Base-by-base conservation (phyloP, 208 protist species). In the Naegleria lovaniensis region DNA sequence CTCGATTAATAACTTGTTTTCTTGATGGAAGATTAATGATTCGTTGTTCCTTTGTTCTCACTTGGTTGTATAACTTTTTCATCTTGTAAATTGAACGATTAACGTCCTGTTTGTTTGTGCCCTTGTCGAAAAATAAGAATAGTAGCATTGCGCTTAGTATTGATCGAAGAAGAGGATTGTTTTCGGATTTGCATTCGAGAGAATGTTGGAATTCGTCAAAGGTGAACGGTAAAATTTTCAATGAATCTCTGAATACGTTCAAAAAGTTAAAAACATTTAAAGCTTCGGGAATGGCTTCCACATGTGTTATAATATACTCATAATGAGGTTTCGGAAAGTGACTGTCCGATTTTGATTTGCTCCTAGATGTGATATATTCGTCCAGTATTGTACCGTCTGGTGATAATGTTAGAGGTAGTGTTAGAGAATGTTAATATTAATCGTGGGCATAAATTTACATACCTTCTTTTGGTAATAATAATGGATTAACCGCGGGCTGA, bases 191-290 rank as follows among this genome's bases (percentile, higher is more conserved):
- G n/a, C 29, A 79, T 36, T 36, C 29, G 9, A 79, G n/a, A 36
- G 67, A 25, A 79, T 79, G 13, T 79, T 79, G 67, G 9, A 79
- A 79, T 79, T 79, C 67, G 29, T 79, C 67, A 79, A 79, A 79
- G 9, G 67, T 36, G 36, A 79, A 79, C n/a, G 67, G 67, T 36
- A 13, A 11, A 11, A 79, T 36, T 79, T 79, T 79, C 6, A 79
- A 33, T 36, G 29, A 1, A 36, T 0, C 67, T 79, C 67, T 79
- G 36, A 79, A 79, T 4, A 33, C 7, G 9, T 36, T 36, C 19
- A 79, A 13, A 33, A 79, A 79, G n/a, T 79, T 79, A 79, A 79
- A 79, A 36, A 79, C n/a, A 33, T 79, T 29, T 36, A 79, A 79
- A 79, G 67, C 67, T 36, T 79, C 67, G 6, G 67, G 67, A 36